Conservation (phyloP, 2,329 filamentous ascomycete genomes). For the Sarocladium kiliense region DNA sequence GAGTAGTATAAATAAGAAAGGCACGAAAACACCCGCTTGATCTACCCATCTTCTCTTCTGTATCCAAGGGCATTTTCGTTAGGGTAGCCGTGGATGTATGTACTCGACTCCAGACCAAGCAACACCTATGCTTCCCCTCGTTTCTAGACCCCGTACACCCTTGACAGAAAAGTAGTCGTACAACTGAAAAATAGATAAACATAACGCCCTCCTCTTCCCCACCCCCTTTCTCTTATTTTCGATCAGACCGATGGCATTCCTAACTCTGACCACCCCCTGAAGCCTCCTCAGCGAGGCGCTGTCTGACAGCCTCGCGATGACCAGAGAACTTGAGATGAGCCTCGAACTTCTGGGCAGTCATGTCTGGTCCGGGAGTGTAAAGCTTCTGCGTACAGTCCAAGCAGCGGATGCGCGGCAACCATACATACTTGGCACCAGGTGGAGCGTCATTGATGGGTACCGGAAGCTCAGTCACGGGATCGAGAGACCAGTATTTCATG, state of each 20-base stretch:
- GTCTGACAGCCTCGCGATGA: slow-evolving; percentile 65
- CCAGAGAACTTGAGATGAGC: slow-evolving; percentile 81
- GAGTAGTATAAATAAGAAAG: not conserved
- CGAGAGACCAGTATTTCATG: slow-evolving; percentile 85
- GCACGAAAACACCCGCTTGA: slow-evolving; percentile 6
- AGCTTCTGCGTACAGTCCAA: slow-evolving; percentile 89
- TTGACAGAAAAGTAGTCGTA: slow-evolving; percentile 3
- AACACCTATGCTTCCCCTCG: not conserved
- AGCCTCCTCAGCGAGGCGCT: slow-evolving; percentile 22
- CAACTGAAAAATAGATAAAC: not conserved
- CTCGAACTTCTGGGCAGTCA: slow-evolving; percentile 85
- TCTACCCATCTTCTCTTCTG: slow-evolving; percentile 2
- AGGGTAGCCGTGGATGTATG: not conserved
- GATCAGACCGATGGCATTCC: not conserved
- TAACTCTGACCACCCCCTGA: slow-evolving; percentile 8
- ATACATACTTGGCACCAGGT: slow-evolving; percentile 69
- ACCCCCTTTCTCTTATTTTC: not conserved
- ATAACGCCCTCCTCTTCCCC: not conserved
- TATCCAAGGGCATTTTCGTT: slow-evolving; percentile 2
- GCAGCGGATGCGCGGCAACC: slow-evolving; percentile 84
- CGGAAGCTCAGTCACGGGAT: slow-evolving; percentile 63
- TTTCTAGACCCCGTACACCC: not conserved
- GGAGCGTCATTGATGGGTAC: slow-evolving; percentile 43
- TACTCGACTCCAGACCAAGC: not conserved
- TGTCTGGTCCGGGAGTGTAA: slow-evolving; percentile 84